A percentile compares a stretch with the other conserved stretches of the same genome.
These are phyloP conservation scores for Hypoxylon sp. DNA, from an alignment of 2,329 filamentous ascomycete species.

Conservation along the genomic window DNA sequence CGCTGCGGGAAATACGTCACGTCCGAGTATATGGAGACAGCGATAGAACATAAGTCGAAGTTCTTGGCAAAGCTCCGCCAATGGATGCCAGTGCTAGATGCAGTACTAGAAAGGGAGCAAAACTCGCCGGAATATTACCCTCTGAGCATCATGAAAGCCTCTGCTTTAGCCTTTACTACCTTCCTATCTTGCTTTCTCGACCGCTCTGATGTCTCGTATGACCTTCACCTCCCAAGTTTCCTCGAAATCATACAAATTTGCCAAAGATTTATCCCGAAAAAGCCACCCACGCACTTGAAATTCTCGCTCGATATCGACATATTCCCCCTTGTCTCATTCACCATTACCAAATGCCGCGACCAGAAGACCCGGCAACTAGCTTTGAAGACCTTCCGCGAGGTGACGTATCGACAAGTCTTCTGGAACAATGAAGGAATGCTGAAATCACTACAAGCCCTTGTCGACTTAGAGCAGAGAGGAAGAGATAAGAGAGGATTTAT, in stretches of 20 bases:
- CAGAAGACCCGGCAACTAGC: slow-evolving; percentile 39
- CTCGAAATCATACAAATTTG: slow-evolving; percentile 43
- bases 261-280: slow-evolving; percentile 37
- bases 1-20: slow-evolving; percentile 34
- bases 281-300: slow-evolving; percentile 32
- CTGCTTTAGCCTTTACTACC: slow-evolving; percentile 32
- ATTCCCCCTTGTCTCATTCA: slow-evolving; percentile 47
- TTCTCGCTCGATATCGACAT: slow-evolving; percentile 45
- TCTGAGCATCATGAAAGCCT: slow-evolving; percentile 40
- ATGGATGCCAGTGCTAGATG: slow-evolving; percentile 43
- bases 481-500: slow-evolving; percentile 41
- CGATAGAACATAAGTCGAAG: slow-evolving; percentile 29
- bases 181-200: slow-evolving; percentile 48
- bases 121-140: slow-evolving; percentile 17
- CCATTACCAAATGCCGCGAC: slow-evolving; percentile 46
- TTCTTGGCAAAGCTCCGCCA: slow-evolving; percentile 35
- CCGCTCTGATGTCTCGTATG: slow-evolving; percentile 43
- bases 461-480: slow-evolving; percentile 42
- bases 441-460: slow-evolving; percentile 40
- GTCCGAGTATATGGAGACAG: slow-evolving; percentile 15
- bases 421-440: slow-evolving; percentile 47
- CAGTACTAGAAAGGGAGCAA: slow-evolving; percentile 30
- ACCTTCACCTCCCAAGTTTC: slow-evolving; percentile 42
- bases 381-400: slow-evolving; percentile 38
- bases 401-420: slow-evolving; percentile 45